Evolutionary conservation across 2,329 filamentous ascomycete genomes (phyloP).

Genomic region (Diaporthe eres): DNA sequence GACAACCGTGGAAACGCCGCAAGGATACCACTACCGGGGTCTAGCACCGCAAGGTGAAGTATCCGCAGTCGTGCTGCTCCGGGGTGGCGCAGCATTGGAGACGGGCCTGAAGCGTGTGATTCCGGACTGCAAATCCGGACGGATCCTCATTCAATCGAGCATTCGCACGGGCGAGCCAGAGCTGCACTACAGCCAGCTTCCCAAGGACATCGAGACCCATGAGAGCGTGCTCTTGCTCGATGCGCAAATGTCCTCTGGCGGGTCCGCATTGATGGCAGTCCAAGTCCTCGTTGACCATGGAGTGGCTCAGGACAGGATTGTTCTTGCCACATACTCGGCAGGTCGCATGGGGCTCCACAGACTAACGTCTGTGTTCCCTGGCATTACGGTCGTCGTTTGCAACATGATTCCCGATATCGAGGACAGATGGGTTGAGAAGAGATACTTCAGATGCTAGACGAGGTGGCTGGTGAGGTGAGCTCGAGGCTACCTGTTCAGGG

Average conservation of each 20-base stretch:
- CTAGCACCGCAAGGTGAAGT: constrained; percentile 79
- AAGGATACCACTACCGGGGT: constrained; percentile 78
- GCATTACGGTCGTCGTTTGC: constrained; percentile 88
- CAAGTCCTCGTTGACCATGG: constrained; percentile 96
- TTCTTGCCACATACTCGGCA: constrained; percentile 93
- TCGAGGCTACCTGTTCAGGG: neutral
- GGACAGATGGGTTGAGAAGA: constrained; percentile 89
- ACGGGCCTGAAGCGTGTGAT: constrained; percentile 90
- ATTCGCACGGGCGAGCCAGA: constrained; percentile 89
- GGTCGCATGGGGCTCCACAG: constrained; percentile 87
- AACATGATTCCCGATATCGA: constrained; percentile 86
- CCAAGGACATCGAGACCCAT: constrained; percentile 79
- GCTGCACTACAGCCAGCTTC: constrained; percentile 88
- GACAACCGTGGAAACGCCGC: constrained; percentile 77
- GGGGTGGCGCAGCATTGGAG: constrained; percentile 91
- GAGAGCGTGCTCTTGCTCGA: constrained; percentile 89
- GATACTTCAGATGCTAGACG: constrained; percentile 88
- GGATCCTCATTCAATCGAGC: constrained; percentile 92
- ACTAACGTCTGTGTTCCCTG: constrained; percentile 89
- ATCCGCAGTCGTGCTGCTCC: constrained; percentile 88
- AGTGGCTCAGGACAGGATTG: constrained; percentile 85
- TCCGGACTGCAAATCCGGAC: constrained; percentile 90
- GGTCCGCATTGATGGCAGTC: constrained; percentile 90
- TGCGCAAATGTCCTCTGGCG: constrained; percentile 94
- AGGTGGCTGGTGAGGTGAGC: neutral